Base-by-base conservation (phyloP, 495 filamentous ascomycete genomes). In the Xylaria curta region DNA sequence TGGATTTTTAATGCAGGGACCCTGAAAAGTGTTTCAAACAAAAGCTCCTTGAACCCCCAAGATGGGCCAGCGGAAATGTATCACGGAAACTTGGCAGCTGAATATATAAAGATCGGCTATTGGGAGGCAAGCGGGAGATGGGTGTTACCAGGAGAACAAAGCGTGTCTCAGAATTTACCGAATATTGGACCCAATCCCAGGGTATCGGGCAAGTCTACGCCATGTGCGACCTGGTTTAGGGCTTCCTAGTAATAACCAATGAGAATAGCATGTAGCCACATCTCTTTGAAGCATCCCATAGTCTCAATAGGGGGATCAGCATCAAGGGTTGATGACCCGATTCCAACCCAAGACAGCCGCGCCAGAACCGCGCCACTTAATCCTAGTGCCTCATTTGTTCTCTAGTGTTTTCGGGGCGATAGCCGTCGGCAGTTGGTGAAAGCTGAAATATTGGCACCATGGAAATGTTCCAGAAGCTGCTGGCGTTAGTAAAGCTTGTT, bases 401-500 rank as follows among this genome's bases (percentile, higher is more conserved):
- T 60, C 31, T 21, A 4, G 3, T 33, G 17, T 38, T 13, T 38
- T 9, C 38, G 19, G 58, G 31, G 33, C 15, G 12, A 36, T 21
- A 21, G 2, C 53, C 24, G 13, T 53, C 21, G 26, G 53, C 12
- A 60, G 17, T 21, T 60, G 58, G 31, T 3, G 8, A 38, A 10
- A 36, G 36, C 60, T 44, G 60, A 42, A 17, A 4, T 40, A 12
- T 38, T 21, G 21, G 38, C 38, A 40, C 9, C 19, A 3, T 46
- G 38, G 60, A 63, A 63, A 44, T 36, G 60, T 46, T 63, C 60
- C n/a, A 63, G 60, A 63, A 63, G 60, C 6, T 63, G 21, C 38
- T 33, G 38, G 38, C 21, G 17, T 36, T 4, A 1, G 31, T 21
- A 15, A 60, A n/a, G 21, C 1, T 19, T 36, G 56, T 19, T 31